These are phyloP conservation scores for Boletus tylopilopsis DNA, from an alignment of 768 basidiomycete genomes.

Conservation along the genomic window DNA sequence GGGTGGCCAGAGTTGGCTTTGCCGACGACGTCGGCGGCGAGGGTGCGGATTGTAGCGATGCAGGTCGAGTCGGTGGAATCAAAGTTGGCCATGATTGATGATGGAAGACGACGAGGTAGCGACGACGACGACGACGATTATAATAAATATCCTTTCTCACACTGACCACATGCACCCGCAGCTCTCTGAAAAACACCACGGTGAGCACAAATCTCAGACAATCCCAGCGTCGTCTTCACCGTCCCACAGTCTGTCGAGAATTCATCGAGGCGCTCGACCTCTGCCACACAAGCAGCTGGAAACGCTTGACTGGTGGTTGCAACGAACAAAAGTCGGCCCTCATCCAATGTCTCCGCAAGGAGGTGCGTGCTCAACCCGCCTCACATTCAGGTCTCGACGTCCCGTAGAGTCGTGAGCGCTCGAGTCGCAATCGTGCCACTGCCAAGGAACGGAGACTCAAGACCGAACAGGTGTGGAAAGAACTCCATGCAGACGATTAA, in stretches of 20 bases:
- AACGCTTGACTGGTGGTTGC: constrained; percentile 64
- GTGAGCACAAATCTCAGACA: constrained; percentile 28
- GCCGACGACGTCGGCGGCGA: constrained; percentile 72
- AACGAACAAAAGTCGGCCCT: constrained; percentile 65
- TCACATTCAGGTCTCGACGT: background rate
- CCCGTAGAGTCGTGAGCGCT: constrained; percentile 57
- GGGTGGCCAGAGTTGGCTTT: constrained; percentile 96
- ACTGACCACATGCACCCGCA: constrained; percentile 59
- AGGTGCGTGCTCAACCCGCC: constrained; percentile 43
- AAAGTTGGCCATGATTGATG: constrained; percentile 38
- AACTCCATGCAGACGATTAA: constrained; percentile 51
- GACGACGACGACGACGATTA: constrained; percentile 1
- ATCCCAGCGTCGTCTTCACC: constrained; percentile 4
- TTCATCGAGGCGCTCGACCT: constrained; percentile 73
- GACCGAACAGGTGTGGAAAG: constrained; percentile 57
- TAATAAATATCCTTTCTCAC: constrained; percentile 1
- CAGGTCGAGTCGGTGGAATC: constrained; percentile 48
- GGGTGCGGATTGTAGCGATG: constrained; percentile 70
- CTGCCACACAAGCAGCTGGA: constrained; percentile 64
- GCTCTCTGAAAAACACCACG: constrained; percentile 60
- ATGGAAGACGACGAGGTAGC: constrained; percentile 4
- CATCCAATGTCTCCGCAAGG: constrained; percentile 66
- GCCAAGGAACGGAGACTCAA: constrained; percentile 56
- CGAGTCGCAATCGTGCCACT: constrained; percentile 53
- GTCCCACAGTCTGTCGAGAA: constrained; percentile 59